Evolutionary conservation across 1,284 basidiomycete genomes (phyloP), one percentile per base, ranked within the genome.

Genomic region (Rhodotorula sp.): DNA sequence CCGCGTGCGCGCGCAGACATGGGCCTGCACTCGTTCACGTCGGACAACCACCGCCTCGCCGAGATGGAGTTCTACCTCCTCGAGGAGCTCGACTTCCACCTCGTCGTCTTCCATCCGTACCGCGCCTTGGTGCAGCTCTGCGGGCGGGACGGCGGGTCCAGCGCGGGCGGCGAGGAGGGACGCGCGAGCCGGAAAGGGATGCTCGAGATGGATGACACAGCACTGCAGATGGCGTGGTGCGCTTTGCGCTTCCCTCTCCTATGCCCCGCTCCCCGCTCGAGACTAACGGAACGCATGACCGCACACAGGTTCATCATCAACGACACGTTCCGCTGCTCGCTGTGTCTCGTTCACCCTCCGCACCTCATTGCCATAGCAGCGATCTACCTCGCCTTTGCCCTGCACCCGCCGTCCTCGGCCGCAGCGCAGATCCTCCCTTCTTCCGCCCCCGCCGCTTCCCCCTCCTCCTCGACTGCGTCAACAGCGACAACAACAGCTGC

Each of bases 31-130:
- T 83, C 86, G 46, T 93, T 96, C 78, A 88, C 91, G 0, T 86
- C 89, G 0, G 94, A 97, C 80, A 89, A 93, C 77, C 75, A 78
- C 36, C 87, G 89, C n/a, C 84, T 99, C 10, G 96, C 95, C 9
- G 95, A 98, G 81, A 97, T 97, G 95, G 96, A 98, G 81, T 98
- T 98, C 83, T 98, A 97, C 82, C 87, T 99, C 22, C 88, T 99
- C 32, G 93, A 94, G 79, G 96, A 99, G 81, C 87, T 99, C 54
- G 94, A 97, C 81, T 98, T 96, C 79, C 94, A 98, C 82, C 84
- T 99, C 54, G 87, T 91, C 62, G 86, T 98, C 13, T 97, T 94
- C 81, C 96, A 98, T 81, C 94, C 96, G 0, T 99, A 98, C 82
- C 88, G 92, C 57, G 91, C 91, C 0, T 86, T 98, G 46, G 83